A percentile compares a stretch with the other conserved stretches of the same genome.
These are phyloP conservation scores for Cordyceps militaris DNA, from an alignment of 2,329 filamentous ascomycete genomes.

Conservation along the genomic window DNA sequence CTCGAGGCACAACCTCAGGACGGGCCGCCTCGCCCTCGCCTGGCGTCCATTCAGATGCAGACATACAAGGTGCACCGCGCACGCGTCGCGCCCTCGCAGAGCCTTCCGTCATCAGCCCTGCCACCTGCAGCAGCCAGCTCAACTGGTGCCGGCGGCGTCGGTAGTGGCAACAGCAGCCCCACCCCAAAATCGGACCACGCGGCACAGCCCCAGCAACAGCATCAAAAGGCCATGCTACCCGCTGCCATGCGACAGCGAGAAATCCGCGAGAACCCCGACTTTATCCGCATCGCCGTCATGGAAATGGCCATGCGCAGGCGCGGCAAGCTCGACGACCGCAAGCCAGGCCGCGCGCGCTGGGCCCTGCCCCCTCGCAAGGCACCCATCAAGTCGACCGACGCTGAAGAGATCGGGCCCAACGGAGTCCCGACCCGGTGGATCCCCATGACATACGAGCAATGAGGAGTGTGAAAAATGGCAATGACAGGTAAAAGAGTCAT, in stretches of 20 bases:
- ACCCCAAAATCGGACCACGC: slow-evolving; percentile 18
- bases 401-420: slow-evolving; percentile 50
- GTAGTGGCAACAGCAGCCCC: not conserved
- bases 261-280: slow-evolving; percentile 63
- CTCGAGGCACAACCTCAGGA: slow-evolving; percentile 17
- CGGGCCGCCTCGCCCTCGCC: slow-evolving; percentile 18
- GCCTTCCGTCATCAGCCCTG: slow-evolving; percentile 20
- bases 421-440: slow-evolving; percentile 56
- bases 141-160: slow-evolving; percentile 17
- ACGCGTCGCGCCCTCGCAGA: slow-evolving; percentile 29
- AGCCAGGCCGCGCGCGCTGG: slow-evolving; percentile 61
- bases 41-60: slow-evolving; percentile 65
- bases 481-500: not conserved
- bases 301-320: slow-evolving; percentile 64
- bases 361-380: slow-evolving; percentile 58
- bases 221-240: slow-evolving; percentile 22
- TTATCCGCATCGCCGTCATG: slow-evolving; percentile 64
- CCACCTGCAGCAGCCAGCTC: slow-evolving; percentile 19
- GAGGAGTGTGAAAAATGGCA: not conserved
- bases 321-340: slow-evolving; percentile 59
- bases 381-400: slow-evolving; percentile 28
- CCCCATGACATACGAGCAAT: slow-evolving; percentile 19
- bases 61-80: slow-evolving; percentile 57
- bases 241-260: slow-evolving; percentile 54
- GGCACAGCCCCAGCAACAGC: slow-evolving; percentile 16